phyloP scores from a whole-genome alignment of 805 yeast species.

The Sugiyamaella valdiviana region DNA sequence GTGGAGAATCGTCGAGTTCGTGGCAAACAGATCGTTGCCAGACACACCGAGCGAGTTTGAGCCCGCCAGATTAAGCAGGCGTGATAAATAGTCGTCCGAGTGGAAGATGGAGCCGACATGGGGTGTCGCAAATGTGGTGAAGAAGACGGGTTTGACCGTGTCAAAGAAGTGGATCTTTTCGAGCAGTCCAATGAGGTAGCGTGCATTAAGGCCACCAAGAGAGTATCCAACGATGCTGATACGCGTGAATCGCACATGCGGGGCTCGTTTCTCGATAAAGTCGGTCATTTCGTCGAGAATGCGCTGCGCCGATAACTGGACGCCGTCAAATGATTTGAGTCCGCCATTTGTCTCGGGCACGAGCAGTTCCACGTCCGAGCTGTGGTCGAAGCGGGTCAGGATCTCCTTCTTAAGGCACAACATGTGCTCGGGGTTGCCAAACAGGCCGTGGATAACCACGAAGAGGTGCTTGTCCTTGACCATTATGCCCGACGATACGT shows the following conservation, averaged over 20 bases:
- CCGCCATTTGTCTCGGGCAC: conserved; percentile 58
- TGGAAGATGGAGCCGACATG: conserved; percentile 59
- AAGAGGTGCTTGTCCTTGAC: conserved; percentile 45
- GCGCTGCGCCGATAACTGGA: conserved; percentile 55
- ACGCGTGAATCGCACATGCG: conserved; percentile 42
- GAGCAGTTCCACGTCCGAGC: conserved; percentile 28
- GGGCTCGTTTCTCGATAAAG: conserved; percentile 27
- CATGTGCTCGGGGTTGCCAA: conserved; percentile 64
- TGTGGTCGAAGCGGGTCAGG: conserved; percentile 36
- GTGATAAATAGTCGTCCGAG: conserved; percentile 26
- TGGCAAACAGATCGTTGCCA: conserved; percentile 68
- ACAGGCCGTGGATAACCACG: conserved; percentile 65
- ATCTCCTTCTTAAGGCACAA: conserved; percentile 42
- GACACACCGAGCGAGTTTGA: conserved; percentile 53
- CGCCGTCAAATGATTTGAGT: conserved; percentile 79
- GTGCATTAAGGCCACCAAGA: conserved; percentile 76
- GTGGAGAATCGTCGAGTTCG: conserved; percentile 41
- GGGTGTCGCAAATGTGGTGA: conserved; percentile 72
- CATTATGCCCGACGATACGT: not conserved
- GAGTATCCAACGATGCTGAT: conserved; percentile 82
- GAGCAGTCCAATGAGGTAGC: conserved; percentile 71
- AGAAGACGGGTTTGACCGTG: conserved; percentile 52
- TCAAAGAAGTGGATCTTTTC: conserved; percentile 48
- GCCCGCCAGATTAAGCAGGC: conserved; percentile 33
- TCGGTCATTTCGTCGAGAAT: conserved; percentile 56